A percentile compares a stretch with the other conserved stretches of the same genome.
These are phyloP conservation scores for Blastocrithidia nonstop DNA, from an alignment of 208 protist species.

Conservation along the genomic window DNA sequence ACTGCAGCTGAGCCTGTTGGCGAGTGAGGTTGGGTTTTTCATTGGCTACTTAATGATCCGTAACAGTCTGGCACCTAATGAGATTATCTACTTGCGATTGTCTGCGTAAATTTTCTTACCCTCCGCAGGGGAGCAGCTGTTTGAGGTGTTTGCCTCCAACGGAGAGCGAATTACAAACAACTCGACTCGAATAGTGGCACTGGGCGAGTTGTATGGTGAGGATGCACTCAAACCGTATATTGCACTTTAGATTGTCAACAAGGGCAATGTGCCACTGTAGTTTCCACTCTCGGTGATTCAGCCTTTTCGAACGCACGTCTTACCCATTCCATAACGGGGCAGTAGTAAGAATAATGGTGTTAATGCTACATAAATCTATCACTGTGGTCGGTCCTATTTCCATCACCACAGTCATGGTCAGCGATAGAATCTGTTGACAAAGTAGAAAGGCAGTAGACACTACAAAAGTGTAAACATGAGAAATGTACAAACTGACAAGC, in stretches of 20 bases:
- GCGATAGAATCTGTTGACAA: background rate
- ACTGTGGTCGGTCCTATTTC: constrained; percentile 1
- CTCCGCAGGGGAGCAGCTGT: constrained; percentile 48
- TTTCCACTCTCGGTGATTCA: constrained; percentile 75
- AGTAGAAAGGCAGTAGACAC: too few species aligned
- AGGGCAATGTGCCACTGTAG: constrained; percentile 48
- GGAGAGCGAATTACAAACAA: constrained; percentile 24
- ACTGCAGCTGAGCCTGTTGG: constrained; percentile 52
- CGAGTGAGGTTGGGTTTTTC: constrained; percentile 68
- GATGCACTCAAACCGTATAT: constrained; percentile 32
- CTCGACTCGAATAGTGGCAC: constrained; percentile 17
- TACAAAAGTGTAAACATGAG: too few species aligned
- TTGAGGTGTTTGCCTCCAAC: constrained; percentile 55
- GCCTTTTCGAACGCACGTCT: constrained; percentile 65
- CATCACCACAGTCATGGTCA: background rate
- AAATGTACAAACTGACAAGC: too few species aligned
- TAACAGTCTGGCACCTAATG: constrained; percentile 30
- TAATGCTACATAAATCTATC: too few species aligned
- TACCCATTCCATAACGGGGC: constrained; percentile 12
- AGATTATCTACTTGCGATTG: constrained; percentile 62
- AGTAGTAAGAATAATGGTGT: background rate
- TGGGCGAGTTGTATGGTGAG: constrained; percentile 69
- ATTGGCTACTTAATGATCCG: constrained; percentile 53
- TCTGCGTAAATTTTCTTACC: constrained; percentile 61
- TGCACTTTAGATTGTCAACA: constrained; percentile 66